Base-by-base conservation (phyloP, 1,284 basidiomycete genomes). In the Mycosarcoma maydis region DNA sequence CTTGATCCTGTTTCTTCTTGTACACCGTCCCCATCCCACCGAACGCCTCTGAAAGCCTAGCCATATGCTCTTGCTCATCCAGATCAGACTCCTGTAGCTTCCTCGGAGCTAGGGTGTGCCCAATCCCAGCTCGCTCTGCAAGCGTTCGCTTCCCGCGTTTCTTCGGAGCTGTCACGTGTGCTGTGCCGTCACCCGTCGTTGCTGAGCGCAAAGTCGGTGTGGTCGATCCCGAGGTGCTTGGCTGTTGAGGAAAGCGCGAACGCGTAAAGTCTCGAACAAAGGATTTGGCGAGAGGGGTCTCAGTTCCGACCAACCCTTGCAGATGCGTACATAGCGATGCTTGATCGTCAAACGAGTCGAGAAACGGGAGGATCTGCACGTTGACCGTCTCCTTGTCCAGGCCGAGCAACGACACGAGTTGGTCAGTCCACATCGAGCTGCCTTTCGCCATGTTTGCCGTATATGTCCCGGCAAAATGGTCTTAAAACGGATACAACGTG, bases 311-410 rank as follows among this genome's bases (percentile, higher is more conserved):
- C 14, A 72, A 48, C 6, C 59, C 68, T 41, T 72, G 42, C 16
- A 72, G 48, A 24, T 72, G 68, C 2, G 62, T 53, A 3, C 51
- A 50, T 4, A 72, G 55, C 4, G 58, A 51, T 0, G 37, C 34
- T 33, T 57, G 51, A 23, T 52, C 42, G 38, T 67, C 68, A 37
- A 67, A 67, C n/a, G 68, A 66, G 34, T 67, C 62, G 49, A 72
- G 68, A 30, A 67, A 72, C 6, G 68, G 68, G 0, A 72, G n/a
- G 27, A 67, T 58, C 49, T 72, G 68, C 10, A 58, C 46, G n/a
- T 40, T 44, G 34, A 67, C 49, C 1, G 68, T 62, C 38, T 72
- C 68, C 27, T 51, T 72, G 34, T 72, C 68, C 2, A 71, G 42
- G 2, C 61, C 67, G 14, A 71, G 46, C 26, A 71, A 57, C 16